Percentiles rank a stretch among this genome's conserved stretches.
Evolutionary conservation across 78 protist species (phyloP).

Genomic region (Trichosphaerium sp.): DNA sequence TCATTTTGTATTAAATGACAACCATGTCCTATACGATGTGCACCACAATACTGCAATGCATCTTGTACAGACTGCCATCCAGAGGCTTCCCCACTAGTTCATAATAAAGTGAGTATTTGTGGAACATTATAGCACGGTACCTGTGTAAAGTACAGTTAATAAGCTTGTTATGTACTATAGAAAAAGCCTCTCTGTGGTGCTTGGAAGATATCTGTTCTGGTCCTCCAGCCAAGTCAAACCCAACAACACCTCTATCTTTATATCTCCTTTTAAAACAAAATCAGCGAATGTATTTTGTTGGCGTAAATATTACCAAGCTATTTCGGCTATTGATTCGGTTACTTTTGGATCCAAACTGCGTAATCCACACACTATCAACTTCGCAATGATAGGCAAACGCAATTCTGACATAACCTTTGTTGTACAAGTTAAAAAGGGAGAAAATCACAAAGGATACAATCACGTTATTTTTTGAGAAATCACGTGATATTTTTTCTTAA

Average conservation of each 20-base stretch:
- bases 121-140: no score
- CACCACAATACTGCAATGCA: slow-evolving; percentile 61
- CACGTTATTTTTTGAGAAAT: no score
- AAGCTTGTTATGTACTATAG: slow-evolving; percentile 15
- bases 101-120: no score
- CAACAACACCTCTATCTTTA: slow-evolving; percentile 41
- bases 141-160: slow-evolving; percentile 50
- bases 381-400: slow-evolving; percentile 15
- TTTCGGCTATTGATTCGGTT: slow-evolving; percentile 29
- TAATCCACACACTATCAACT: slow-evolving; percentile 75
- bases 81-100: slow-evolving; percentile 70
- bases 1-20: slow-evolving; percentile 24
- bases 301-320: no score
- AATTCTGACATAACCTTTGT: no score
- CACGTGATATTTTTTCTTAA: no score
- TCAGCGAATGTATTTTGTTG: no score
- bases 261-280: slow-evolving; percentile 16
- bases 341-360: slow-evolving; percentile 23
- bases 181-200: slow-evolving; percentile 43
- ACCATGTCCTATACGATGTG: slow-evolving; percentile 80
- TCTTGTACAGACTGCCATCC: slow-evolving; percentile 45
- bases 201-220: slow-evolving; percentile 46
- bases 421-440: no score
- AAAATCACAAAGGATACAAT: no score
- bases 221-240: slow-evolving; percentile 75